These are phyloP conservation scores for Macrocybe gigantea DNA, from an alignment of 768 basidiomycete species.

Conservation along the genomic window DNA sequence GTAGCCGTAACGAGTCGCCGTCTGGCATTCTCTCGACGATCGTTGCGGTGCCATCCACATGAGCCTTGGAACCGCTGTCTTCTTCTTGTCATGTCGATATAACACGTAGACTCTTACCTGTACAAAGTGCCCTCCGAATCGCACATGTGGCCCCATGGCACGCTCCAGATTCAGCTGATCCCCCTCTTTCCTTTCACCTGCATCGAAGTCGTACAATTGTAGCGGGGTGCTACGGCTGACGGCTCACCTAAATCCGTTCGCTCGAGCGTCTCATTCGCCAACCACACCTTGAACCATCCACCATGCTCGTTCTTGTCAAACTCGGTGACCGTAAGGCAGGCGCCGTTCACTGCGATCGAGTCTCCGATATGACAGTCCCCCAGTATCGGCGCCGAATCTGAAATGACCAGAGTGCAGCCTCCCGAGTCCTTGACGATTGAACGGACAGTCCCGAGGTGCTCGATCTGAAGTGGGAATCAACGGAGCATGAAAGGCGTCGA, in stretches of 20 bases:
- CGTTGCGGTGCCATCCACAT: constrained; percentile 86
- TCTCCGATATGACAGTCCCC: constrained; percentile 91
- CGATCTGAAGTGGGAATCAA: constrained; percentile 51
- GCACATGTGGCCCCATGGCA: constrained; percentile 85
- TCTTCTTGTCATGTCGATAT: not conserved
- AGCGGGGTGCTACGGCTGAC: not conserved
- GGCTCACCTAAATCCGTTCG: constrained; percentile 80
- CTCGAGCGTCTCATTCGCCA: constrained; percentile 92
- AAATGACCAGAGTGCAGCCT: constrained; percentile 81
- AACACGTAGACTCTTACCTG: constrained; percentile 50
- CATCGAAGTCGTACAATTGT: not conserved
- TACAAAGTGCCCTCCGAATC: constrained; percentile 97
- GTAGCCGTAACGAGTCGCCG: constrained; percentile 83
- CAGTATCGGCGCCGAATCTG: constrained; percentile 65
- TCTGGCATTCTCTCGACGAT: constrained; percentile 62
- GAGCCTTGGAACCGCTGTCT: constrained; percentile 50
- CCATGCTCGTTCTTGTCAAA: constrained; percentile 59
- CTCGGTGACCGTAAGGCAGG: constrained; percentile 86
- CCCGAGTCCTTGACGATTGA: constrained; percentile 57
- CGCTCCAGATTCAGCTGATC: constrained; percentile 89
- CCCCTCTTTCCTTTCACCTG: constrained; percentile 75
- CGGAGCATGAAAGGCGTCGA: not conserved
- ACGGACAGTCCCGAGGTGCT: constrained; percentile 78
- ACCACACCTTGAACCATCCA: constrained; percentile 89
- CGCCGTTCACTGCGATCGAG: constrained; percentile 86